Percentiles rank a stretch among this genome's conserved stretches.
Conservation (phyloP, 129 eudicot species). For the Artemisia argyi region DNA sequence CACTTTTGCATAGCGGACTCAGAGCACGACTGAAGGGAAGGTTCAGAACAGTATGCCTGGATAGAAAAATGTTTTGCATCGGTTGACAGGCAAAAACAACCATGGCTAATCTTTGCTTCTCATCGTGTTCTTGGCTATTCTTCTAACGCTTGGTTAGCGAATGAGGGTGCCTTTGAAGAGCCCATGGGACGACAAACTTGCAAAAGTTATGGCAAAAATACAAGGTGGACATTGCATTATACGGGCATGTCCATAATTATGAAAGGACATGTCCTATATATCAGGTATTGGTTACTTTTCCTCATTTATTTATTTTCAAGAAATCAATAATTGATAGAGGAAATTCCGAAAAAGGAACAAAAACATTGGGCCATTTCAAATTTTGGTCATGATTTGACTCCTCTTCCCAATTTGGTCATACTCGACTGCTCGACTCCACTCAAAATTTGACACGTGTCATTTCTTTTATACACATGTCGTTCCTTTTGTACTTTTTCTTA, state of each 20-base stretch:
- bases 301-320: not conserved
- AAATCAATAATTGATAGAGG: not conserved
- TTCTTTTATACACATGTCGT: too few relatives aligned
- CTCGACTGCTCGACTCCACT: too few relatives aligned
- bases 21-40: slow-evolving; percentile 24
- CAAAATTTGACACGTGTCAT: too few relatives aligned
- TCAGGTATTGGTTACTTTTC: slow-evolving; percentile 41
- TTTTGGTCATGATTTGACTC: too few relatives aligned
- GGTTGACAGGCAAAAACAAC: slow-evolving; percentile 15
- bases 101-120: slow-evolving; percentile 22
- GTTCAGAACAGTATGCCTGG: slow-evolving; percentile 21
- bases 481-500: too few relatives aligned
- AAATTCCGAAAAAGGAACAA: too few relatives aligned
- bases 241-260: slow-evolving; percentile 75
- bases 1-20: slow-evolving; percentile 20
- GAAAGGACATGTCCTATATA: slow-evolving; percentile 72
- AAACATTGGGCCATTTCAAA: too few relatives aligned
- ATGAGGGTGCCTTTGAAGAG: slow-evolving; percentile 15
- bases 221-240: slow-evolving; percentile 77
- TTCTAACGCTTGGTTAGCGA: not conserved
- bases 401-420: too few relatives aligned
- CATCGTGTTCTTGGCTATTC: slow-evolving; percentile 28
- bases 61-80: slow-evolving; percentile 21
- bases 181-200: slow-evolving; percentile 22
- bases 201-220: slow-evolving; percentile 63